These are phyloP conservation scores for Ogataea naganishii DNA, from an alignment of 805 yeast genomes.

Conservation along the genomic window DNA sequence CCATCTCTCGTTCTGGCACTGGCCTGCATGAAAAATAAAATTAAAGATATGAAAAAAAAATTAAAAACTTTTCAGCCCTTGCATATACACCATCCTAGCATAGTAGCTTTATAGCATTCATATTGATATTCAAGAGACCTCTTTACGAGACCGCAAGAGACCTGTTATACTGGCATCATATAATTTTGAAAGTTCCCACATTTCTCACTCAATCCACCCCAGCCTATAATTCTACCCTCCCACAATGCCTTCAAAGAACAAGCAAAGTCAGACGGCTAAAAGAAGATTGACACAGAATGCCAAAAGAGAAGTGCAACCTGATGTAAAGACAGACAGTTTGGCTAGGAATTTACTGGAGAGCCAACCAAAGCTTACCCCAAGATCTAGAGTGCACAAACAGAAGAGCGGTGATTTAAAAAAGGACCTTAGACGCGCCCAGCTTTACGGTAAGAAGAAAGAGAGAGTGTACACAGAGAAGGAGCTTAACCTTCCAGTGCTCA, in stretches of 20 bases:
- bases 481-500: conserved; percentile 68
- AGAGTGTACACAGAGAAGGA: conserved; percentile 68
- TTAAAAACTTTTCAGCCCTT: no score
- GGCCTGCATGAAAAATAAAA: no score
- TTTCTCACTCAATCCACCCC: no score
- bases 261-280: conserved; percentile 51
- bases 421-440: conserved; percentile 52
- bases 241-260: conserved; percentile 22
- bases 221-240: no score
- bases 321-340: conserved; percentile 54
- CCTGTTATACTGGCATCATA: no score
- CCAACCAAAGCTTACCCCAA: conserved; percentile 54
- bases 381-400: conserved; percentile 40
- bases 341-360: conserved; percentile 59
- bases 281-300: conserved; percentile 43
- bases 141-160: no score
- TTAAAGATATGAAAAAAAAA: no score
- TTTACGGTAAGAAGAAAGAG: conserved; percentile 57
- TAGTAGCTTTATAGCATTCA: no score
- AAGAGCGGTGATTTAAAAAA: conserved; percentile 51
- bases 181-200: no score
- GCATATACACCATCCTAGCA: no score
- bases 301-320: conserved; percentile 52
- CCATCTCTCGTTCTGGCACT: no score
- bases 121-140: no score